Evolutionary conservation across 192 early-diverging fungal species (phyloP), one percentile per base, ranked within the genome.

Genomic region (Entomortierella chlamydospora): DNA sequence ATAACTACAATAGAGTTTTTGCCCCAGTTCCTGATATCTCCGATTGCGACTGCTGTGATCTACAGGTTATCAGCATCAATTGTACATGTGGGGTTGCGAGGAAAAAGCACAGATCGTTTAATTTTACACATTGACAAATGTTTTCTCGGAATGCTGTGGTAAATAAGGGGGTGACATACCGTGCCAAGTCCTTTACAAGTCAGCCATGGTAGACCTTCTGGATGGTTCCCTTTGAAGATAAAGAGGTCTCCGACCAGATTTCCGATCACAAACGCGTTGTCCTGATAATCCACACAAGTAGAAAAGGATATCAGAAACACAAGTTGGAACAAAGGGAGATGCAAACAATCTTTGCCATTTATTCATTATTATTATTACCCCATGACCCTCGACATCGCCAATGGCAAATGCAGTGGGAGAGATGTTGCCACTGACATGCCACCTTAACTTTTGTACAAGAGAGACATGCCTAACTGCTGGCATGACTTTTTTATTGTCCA

Each of bases 191-290:
- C 83, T 55, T 72, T 81, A 56, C 86, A 87, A 30, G 81, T 81
- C 29, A 82, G 58, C 29, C 82, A 73, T 34, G 87, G 86, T 17
- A 70, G 26, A 4, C 86, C 86, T 17, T 73, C 56, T 1, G 64
- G 54, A 37, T 85, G 73, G 11, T 84, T 83, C 31, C 86, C 86
- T 78, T 89, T 89, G 43, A 87, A 89, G 18, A 89, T 82, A 54
- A 85, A 83, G 0, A 89, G 70, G 47, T 87, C 86, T 22, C 87
- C 87, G 41, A 85, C 83, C 43, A 89, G 54, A 63, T 89, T 89
- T 26, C 87, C 87, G 57, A 89, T 86, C 9, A 89, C 86, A 81
- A 89, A 89, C 72, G 87, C 86, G 68, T 86, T 87, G 42, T 86
- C 86, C 86, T 88, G 54, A 18, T n/a, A 28, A 47, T 12, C 20